Evolutionary conservation across 106 monocot genomes (phyloP), one percentile per base, ranked within the genome.

Genomic region (Iris macrosiphon): DNA sequence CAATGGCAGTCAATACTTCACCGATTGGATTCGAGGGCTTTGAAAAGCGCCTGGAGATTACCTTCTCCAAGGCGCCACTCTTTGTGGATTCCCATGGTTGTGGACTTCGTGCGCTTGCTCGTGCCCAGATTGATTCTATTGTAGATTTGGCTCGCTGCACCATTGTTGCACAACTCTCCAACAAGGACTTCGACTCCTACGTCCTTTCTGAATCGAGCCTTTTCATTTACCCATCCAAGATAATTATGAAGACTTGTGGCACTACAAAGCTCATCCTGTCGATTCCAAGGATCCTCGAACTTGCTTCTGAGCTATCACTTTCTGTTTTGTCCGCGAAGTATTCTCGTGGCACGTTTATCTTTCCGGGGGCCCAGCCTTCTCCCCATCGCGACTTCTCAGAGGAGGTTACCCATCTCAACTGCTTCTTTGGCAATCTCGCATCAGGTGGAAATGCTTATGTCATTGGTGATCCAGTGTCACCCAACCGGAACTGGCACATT

Each of bases 121-220:
- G 83, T 6, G 40, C 74, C 9, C 77, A 87, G 48, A 80, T 93
- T 12, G 87, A 87, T 30, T 77, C 87, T 0, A 60, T 93, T 61
- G 49, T 93, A 31, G 76, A 83, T 7, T 45, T 67, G 11, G 87
- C 87, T 24, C 52, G 42, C 30, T 93, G 93, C 87, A 83, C 79
- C 14, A 72, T 93, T 49, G 93, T 93, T n/a, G 56, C 80, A 4
- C 57, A 79, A 44, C 83, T 93, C 10, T 87, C 83, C 0, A 93
- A 93, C 77, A 71, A 75, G 66, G 53, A 74, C 24, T 83, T 87
- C 25, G 87, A 93, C 26, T 87, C 93, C 2, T 93, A 93, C 53
- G 93, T 87, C n/a, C 87, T 93, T 5, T 93, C 93, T 20, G 93
- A 93, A 55, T 93, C 93, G 3, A 93, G 93, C 69, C 80, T 93